Evolutionary conservation across 495 filamentous ascomycete species (phyloP), one percentile per base, ranked within the genome.

Genomic region (Lindgomyces ingoldianus): DNA sequence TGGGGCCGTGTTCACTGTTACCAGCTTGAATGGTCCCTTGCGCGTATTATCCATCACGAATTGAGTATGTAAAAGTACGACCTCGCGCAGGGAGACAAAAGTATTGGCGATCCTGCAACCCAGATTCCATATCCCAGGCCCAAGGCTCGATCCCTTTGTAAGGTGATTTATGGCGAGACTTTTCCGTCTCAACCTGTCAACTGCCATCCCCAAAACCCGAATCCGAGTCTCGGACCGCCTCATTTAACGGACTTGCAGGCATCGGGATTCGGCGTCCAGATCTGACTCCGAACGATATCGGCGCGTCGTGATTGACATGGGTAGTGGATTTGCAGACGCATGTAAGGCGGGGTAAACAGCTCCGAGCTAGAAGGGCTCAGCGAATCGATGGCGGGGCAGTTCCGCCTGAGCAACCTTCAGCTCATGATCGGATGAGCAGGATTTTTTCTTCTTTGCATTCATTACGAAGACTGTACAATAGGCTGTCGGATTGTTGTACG

Each of bases 1-100:
- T 9, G 87, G 87, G 0, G 80, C 85, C 47, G 81, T 89, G 77
- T 89, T 89, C 67, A 89, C 86, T 11, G 85, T 88, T 48, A 87
- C 81, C 21, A 89, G 81, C 53, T 74, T 81, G 74, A 80, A 89
- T 18, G 84, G 83, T 33, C 83, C 84, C 46, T 59, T 57, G 48
- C 22, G 33, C 9, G 55, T 36, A n/a, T 48, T 33, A 18, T 22
- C 42, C 51, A 27, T 64, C 52, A 62, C 29, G 48, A 19, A 14
- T 6, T 39, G 33, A 14, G 6, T 39, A 14, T 39, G 33, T 6
- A 14, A 14, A 6, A 39, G 6, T 39, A 6, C 14, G 33, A 14
- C 6, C 33, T 39, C 6, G 33, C 6, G 33, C 14, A 6, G 33
- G 33, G 14, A 39, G 33, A n/a, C n/a, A n/a, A n/a, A n/a, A n/a